These are phyloP conservation scores for Labyrinthula sp. DNA, from an alignment of 352 stramenopile species.

Conservation along the genomic window DNA sequence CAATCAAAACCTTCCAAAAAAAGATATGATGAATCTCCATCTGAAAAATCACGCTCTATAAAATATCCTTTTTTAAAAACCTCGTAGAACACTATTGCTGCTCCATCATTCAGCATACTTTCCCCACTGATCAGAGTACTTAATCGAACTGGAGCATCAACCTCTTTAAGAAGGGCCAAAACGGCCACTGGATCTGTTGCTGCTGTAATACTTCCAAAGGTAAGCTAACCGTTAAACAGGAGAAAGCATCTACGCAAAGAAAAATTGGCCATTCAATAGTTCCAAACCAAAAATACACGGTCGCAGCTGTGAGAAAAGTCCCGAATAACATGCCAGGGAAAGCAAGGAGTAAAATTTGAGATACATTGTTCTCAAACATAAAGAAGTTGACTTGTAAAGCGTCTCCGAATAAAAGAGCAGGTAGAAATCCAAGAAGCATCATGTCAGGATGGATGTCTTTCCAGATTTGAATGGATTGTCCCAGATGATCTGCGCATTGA, in stretches of 20 bases:
- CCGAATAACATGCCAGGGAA: slow-evolving; percentile 43
- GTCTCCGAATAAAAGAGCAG: slow-evolving; percentile 44
- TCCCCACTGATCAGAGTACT: slow-evolving; percentile 43
- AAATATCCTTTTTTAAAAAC: slow-evolving; percentile 36
- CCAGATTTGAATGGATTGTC: slow-evolving; percentile 34
- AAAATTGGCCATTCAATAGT: slow-evolving; percentile 16
- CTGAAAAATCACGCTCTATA: neutral
- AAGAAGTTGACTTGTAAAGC: slow-evolving; percentile 41
- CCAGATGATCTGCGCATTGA: slow-evolving; percentile 25
- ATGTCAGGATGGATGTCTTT: slow-evolving; percentile 39
- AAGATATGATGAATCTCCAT: slow-evolving; percentile 44
- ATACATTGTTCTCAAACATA: slow-evolving; percentile 33
- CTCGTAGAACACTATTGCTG: slow-evolving; percentile 49
- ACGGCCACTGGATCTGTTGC: slow-evolving; percentile 34
- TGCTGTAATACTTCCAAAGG: slow-evolving; percentile 30
- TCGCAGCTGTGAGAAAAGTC: slow-evolving; percentile 33
- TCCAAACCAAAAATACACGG: slow-evolving; percentile 37
- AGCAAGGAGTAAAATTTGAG: slow-evolving; percentile 42
- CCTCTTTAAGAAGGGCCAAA: slow-evolving; percentile 31
- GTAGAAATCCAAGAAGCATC: slow-evolving; percentile 43
- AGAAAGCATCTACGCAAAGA: too few species aligned
- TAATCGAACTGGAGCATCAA: slow-evolving; percentile 26
- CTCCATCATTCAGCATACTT: slow-evolving; percentile 52
- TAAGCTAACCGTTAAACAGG: slow-evolving; percentile 20
- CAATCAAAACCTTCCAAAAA: too few species aligned